Evolutionary conservation across 768 basidiomycete genomes (phyloP), one percentile per base, ranked within the genome.

Genomic region (Austroboletus festivus): DNA sequence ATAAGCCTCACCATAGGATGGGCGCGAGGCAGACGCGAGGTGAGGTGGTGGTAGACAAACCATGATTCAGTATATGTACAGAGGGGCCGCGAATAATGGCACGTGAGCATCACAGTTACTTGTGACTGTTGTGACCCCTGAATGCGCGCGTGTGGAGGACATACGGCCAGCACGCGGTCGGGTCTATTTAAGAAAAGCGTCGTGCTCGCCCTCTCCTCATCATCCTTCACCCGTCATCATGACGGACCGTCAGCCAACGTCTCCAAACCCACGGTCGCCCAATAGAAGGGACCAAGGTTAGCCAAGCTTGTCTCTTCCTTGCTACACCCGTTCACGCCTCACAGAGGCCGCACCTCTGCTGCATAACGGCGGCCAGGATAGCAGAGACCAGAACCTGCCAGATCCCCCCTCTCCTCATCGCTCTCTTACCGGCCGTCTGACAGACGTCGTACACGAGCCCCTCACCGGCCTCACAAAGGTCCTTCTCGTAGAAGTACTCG

Each of bases 381-480:
- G n/a, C 1, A 62, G 72, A 35, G 68, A 75, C 44, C 68, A 64
- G 23, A 62, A 56, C 38, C 61, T 58, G 11, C 54, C 57, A 19
- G 64, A 56, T 35, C 62, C 59, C 51, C 73, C 37, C 70, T 81
- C 62, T 1, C 53, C 78, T 71, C 58, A 52, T 13, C 68, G 54
- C 38, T 54, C 67, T 15, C 20, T 59, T 7, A 38, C 59, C 9
- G 60, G 61, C 19, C 59, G 62, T 35, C 60, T 86, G 38, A 74
- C 79, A 22, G 68, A 78, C 11, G 72, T 82, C 49, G 79, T 82
- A 4, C 82, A 84, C 54, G 86, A 91, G 59, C 86, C 87, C 1
- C 78, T 97, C 30, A 91, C 92, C 1, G 76, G 86, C 19, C 78
- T 96, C 52, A 85, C 91, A 42, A 88, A 91, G 72, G 72, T 91